Base-by-base conservation (phyloP, 164 flowering plant species). In the Tetrastigma voinierianum region DNA sequence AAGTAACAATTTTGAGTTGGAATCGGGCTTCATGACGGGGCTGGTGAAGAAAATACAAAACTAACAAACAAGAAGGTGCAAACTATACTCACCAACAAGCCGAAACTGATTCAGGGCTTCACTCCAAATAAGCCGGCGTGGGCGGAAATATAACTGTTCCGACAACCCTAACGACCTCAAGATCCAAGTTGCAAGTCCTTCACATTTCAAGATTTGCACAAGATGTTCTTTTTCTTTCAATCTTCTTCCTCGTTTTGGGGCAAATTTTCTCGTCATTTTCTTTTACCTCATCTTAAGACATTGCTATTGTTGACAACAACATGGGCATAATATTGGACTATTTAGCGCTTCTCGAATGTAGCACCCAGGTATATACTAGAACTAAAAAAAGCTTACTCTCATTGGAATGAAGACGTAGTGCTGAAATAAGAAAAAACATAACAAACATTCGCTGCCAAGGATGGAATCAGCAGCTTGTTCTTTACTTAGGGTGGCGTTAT, bases 1-100 rank as follows among this genome's bases (percentile, higher is more conserved):
- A 96, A 97, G 99, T 89, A 93, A 66, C 93, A 93, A 67, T 93
- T 96, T 72, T 71, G 90, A 91, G 1, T 98, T 94, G n/a, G 99
- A 96, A 73, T 87, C 96, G 4, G 90, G 93, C 62, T 72, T 96
- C 54, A 90, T 96, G 98, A 96, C 93, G 77, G 93, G 98, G 3
- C 90, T 78, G 84, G 90, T 96, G 74, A 96, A 91, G 83, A 93
- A 91, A 66, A 20, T 96, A n/a, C 88, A 72, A 96, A 91, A 68
- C 70, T 96, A 20, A 66, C 92, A 21, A 96, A 79, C 91, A 96
- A 90, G 85, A 96, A 96, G 83, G 99, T 96, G 74, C 99, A 96
- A 72, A 97, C 91, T 52, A 96, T 96, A 71, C 96, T 96, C 24
- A 96, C 99, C 25, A 90, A 96, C 81, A 96, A 87, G 71, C 99